These are phyloP conservation scores for Ophiostoma montium DNA, from an alignment of 2,329 filamentous ascomycete genomes.

Conservation along the genomic window DNA sequence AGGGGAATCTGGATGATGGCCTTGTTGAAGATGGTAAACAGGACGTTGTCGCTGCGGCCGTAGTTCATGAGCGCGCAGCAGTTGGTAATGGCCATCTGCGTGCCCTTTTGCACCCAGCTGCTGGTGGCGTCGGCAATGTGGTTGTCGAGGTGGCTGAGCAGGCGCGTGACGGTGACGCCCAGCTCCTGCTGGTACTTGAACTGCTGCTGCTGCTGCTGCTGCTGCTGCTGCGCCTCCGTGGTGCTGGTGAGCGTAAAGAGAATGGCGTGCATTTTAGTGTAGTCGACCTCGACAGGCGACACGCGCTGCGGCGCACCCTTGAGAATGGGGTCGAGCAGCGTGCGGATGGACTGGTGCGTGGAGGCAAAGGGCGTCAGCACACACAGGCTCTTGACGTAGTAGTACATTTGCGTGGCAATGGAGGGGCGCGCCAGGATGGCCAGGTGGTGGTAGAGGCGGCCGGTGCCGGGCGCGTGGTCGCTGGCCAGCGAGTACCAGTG, in stretches of 20 bases:
- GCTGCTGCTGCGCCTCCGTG: not conserved
- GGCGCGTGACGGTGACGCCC: conserved; percentile 27
- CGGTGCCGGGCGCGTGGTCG: conserved; percentile 59
- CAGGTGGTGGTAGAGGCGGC: conserved; percentile 76
- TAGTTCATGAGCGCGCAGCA: conserved; percentile 39
- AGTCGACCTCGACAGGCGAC: conserved; percentile 39
- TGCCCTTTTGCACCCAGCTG: conserved; percentile 38
- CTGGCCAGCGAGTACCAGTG: conserved; percentile 79
- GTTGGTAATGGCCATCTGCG: conserved; percentile 43
- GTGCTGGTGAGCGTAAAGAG: conserved; percentile 32
- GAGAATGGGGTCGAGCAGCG: conserved; percentile 49
- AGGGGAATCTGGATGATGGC: not conserved
- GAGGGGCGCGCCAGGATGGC: conserved; percentile 64
- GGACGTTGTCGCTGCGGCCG: conserved; percentile 32
- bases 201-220: not conserved
- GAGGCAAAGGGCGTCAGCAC: conserved; percentile 52
- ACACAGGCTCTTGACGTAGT: conserved; percentile 56
- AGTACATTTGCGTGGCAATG: conserved; percentile 56
- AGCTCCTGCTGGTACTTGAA: not conserved
- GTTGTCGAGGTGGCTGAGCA: conserved; percentile 37
- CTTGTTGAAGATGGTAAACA: conserved; percentile 22
- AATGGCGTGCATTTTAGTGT: conserved; percentile 49
- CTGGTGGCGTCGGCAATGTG: conserved; percentile 39
- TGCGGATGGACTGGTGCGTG: conserved; percentile 56
- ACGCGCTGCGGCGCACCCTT: conserved; percentile 15